These are phyloP conservation scores for Leccinellum luteum DNA, from an alignment of 768 basidiomycete species.

Conservation along the genomic window DNA sequence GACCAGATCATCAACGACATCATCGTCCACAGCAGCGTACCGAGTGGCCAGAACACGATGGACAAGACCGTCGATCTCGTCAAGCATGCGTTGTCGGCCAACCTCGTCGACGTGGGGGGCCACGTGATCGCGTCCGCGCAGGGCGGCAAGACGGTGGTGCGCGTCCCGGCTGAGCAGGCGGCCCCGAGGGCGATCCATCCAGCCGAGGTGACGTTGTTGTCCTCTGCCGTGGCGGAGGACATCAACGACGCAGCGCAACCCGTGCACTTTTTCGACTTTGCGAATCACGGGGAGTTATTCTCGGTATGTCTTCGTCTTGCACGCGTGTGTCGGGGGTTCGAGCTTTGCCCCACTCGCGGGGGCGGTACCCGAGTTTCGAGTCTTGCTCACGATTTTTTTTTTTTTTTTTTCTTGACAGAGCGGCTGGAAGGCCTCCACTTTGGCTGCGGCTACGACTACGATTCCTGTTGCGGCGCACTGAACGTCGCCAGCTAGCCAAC, in stretches of 20 bases:
- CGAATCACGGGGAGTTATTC: slow-evolving; percentile 19
- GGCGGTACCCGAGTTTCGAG: background rate
- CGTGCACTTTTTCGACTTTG: slow-evolving; percentile 23
- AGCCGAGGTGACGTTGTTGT: slow-evolving; percentile 19
- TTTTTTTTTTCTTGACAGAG: background rate
- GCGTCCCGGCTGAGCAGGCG: slow-evolving; percentile 3
- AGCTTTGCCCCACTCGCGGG: no score
- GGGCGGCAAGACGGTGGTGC: slow-evolving; percentile 5
- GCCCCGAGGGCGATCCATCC: slow-evolving; percentile 17
- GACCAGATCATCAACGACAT: slow-evolving; percentile 21
- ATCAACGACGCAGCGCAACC: slow-evolving; percentile 13
- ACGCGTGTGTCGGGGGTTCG: no score
- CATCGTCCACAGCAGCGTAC: slow-evolving; percentile 13
- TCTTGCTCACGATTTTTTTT: background rate
- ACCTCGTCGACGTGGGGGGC: slow-evolving; percentile 16
- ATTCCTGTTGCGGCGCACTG: background rate
- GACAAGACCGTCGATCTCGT: slow-evolving; percentile 10
- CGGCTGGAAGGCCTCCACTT: background rate
- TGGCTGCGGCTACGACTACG: background rate
- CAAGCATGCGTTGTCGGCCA: slow-evolving; percentile 11
- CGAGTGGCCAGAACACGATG: slow-evolving; percentile 4
- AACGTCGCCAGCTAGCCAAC: background rate
- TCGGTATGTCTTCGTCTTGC: slow-evolving; percentile 9
- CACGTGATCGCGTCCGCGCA: slow-evolving; percentile 14
- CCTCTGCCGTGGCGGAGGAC: slow-evolving; percentile 22